phyloP scores from a whole-genome alignment of 2,329 filamentous ascomycete genomes.

The Monilinia fructicola region DNA sequence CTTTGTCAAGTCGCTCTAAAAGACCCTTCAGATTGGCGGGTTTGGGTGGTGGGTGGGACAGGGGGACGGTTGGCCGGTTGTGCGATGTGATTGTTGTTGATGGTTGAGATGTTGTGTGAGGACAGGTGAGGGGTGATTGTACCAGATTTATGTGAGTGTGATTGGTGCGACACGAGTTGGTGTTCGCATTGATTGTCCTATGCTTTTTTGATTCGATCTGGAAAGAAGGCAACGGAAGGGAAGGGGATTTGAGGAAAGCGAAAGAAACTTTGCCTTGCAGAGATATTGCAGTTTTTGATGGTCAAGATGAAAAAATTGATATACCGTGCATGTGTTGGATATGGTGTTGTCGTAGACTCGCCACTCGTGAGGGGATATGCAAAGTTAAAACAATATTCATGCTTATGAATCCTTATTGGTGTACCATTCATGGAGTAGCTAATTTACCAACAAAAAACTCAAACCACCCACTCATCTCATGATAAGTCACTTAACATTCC shows the following conservation, averaged over 20 bases:
- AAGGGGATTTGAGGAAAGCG: not conserved
- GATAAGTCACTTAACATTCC: not conserved
- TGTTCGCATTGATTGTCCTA: not conserved
- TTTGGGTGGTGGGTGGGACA: no score
- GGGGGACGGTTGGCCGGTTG: not conserved
- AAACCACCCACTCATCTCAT: not conserved
- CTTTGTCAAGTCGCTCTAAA: constrained; percentile 2
- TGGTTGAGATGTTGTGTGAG: not conserved
- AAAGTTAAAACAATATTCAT: constrained; percentile 1
- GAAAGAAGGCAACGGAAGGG: not conserved
- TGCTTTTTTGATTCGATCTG: not conserved
- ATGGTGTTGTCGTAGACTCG: not conserved
- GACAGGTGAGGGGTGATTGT: not conserved
- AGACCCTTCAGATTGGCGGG: constrained; percentile 13
- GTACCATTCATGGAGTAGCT: no score
- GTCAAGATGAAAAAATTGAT: no score
- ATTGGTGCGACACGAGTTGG: not conserved
- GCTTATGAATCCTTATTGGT: not conserved
- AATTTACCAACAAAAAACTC: not conserved
- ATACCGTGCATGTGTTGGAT: no score
- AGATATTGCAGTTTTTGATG: no score
- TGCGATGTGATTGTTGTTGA: not conserved
- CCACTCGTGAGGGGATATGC: not conserved
- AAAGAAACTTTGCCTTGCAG: not conserved
- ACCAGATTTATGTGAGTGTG: not conserved